Percentiles rank a stretch among this genome's conserved stretches.
These are phyloP conservation scores for Tillandsia leiboldiana DNA, from an alignment of 176 grass and related monocot species.

Conservation along the genomic window DNA sequence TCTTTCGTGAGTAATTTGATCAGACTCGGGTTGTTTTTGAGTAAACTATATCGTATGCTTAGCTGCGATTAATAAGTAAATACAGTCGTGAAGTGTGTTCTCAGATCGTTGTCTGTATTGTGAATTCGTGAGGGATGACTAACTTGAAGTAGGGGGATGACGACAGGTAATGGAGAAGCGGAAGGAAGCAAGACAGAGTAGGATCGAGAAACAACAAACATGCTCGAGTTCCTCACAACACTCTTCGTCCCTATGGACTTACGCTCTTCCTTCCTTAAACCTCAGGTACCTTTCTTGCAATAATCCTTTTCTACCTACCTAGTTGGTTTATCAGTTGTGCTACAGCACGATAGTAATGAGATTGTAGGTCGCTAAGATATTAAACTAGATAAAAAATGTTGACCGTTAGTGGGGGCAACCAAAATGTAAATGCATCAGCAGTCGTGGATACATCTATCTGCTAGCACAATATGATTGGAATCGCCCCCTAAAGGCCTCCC, in stretches of 20 bases:
- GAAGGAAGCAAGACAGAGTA: background rate
- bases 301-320: background rate
- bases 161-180: background rate
- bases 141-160: too few species aligned
- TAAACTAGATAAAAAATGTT: too few species aligned
- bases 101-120: background rate
- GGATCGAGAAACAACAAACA: conserved; percentile 23
- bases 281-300: conserved; percentile 26
- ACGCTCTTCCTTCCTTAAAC: conserved; percentile 31
- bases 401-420: too few species aligned
- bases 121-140: too few species aligned
- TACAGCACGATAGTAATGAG: too few species aligned
- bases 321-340: too few species aligned
- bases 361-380: too few species aligned
- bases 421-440: too few species aligned
- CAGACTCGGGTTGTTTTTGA: background rate
- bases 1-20: background rate
- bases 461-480: too few species aligned
- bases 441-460: too few species aligned
- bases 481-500: too few species aligned
- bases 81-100: background rate
- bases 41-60: conserved; percentile 4
- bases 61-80: background rate
- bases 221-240: conserved; percentile 39
- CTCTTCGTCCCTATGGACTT: conserved; percentile 38